Base-by-base conservation (phyloP, 2,329 filamentous ascomycete genomes). In the Aaosphaeria arxii region DNA sequence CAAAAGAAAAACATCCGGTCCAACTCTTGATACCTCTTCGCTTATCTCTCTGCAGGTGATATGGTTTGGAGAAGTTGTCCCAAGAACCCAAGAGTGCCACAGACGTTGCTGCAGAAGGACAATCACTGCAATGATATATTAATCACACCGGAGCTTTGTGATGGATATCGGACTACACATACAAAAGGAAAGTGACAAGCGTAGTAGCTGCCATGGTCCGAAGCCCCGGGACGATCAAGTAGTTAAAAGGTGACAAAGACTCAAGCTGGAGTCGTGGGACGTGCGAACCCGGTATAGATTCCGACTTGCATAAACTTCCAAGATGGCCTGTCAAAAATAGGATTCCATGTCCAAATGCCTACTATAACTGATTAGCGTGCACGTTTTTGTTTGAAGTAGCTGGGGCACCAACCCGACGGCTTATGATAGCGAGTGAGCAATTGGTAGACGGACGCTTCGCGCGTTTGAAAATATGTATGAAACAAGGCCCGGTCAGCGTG, bases 81-180 rank as follows among this genome's bases (percentile, higher is more conserved):
- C 92, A 97, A 54, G 91, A 96, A 53, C 92, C 92, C 59, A 94
- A 79, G 41, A 96, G 80, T 64, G 88, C 84, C 56, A 96, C 88
- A 40, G 86, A 86, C 54, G 79, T 78, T 53, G 84, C 79, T 44
- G 81, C 61, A 51, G 56, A 52, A 11, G 67, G 66, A 47, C 62
- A 66, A 50, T 70, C 63, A 58, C 68, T 71, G 52, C 17, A 38
- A 46, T 44, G 39, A 45, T 52, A 50, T 30, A 50, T 66, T 47
- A 67, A 62, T 52, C 48, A 36, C 33, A 51, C 43, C 47, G 40
- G 46, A 42, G 48, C 47, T 42, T 50, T 52, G 52, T 48, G 48
- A 49, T 40, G 40, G 45, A 54, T 40, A 42, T 45, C 54, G 48
- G 55, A 56, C 50, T 52, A 53, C 45, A 63, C 68, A 59, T 70